These are phyloP conservation scores for Nephelium lappaceum DNA, from an alignment of 345 rosid species.

Conservation along the genomic window DNA sequence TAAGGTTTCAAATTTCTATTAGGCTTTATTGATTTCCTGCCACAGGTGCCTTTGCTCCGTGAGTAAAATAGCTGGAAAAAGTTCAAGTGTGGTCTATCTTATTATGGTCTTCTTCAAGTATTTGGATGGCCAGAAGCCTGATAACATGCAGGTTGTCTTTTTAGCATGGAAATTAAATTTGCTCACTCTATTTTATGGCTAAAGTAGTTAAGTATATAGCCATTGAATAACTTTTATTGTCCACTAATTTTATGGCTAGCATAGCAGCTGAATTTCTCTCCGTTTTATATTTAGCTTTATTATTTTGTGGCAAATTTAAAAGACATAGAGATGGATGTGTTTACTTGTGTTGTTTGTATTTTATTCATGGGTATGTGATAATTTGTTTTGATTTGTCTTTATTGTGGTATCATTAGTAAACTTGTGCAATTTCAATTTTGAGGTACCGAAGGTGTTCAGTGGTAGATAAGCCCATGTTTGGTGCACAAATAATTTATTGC, in stretches of 20 bases:
- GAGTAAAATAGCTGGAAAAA: conserved; percentile 75
- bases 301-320: background rate
- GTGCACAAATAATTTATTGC: background rate
- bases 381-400: background rate
- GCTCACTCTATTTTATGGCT: background rate
- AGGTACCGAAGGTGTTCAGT: background rate
- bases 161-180: conserved; percentile 12
- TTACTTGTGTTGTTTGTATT: background rate
- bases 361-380: background rate
- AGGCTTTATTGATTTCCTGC: conserved; percentile 16
- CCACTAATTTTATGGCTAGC: background rate
- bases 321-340: background rate
- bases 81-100: conserved; percentile 73
- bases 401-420: background rate
- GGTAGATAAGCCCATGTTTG: background rate
- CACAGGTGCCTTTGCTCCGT: conserved; percentile 91
- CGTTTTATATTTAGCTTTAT: background rate
- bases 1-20: conserved; percentile 11
- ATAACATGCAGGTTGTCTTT: conserved; percentile 81
- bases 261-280: background rate
- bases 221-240: background rate
- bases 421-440: background rate
- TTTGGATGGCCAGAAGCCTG: conserved; percentile 68
- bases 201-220: background rate
- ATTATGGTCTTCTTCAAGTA: conserved; percentile 84